Conservation (phyloP, 2,329 filamentous ascomycete genomes). For the Immersiporthe knoxdaviesiana region DNA sequence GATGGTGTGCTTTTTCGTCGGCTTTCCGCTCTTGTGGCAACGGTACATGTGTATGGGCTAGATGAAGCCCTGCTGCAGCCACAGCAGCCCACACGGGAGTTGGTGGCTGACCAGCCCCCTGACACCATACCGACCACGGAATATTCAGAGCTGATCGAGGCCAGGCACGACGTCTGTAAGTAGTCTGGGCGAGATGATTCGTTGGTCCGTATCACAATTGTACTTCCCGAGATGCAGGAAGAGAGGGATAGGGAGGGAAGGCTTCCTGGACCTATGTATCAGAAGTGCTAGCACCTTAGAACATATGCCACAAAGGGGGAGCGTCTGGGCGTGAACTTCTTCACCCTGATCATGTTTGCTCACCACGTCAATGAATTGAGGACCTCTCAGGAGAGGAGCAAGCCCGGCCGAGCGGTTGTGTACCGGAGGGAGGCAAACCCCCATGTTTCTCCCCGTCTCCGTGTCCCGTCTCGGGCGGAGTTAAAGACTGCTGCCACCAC, state of each 20-base stretch:
- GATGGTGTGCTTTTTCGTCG: not conserved
- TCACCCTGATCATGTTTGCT: not conserved
- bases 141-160: not conserved
- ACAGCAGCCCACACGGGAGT: not conserved
- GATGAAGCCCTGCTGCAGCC: not conserved
- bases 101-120: not conserved
- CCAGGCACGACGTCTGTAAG: too few relatives aligned
- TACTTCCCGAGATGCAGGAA: not conserved
- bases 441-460: not conserved
- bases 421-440: not conserved
- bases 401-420: not conserved
- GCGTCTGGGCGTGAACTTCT: not conserved
- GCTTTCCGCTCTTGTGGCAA: not conserved
- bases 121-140: not conserved
- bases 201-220: conserved; percentile 16
- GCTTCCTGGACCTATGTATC: not conserved
- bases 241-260: not conserved
- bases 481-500: not conserved
- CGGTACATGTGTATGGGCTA: not conserved
- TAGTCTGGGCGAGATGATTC: conserved; percentile 3
- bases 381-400: not conserved
- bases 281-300: not conserved
- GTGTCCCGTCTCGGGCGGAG: not conserved
- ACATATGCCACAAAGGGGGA: not conserved
- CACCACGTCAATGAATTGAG: not conserved